These are phyloP conservation scores for Sugiyamaella boreocaroliniensis DNA, from an alignment of 805 yeast species.

Conservation along the genomic window DNA sequence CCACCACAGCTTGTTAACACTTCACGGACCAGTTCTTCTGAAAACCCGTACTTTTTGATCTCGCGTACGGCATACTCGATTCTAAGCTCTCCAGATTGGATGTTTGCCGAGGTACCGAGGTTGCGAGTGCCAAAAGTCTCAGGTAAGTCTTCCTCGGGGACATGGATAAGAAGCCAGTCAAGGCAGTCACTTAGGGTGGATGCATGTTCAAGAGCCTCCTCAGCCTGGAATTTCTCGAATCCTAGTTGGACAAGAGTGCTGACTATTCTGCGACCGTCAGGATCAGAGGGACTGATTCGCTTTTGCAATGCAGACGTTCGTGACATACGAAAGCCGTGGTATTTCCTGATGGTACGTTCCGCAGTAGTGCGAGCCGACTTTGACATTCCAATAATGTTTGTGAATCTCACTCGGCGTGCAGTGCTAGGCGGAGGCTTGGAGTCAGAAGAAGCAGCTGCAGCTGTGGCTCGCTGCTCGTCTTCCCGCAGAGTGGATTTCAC, in stretches of 20 bases:
- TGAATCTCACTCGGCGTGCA: slow-evolving; percentile 30
- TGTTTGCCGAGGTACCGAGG: slow-evolving; percentile 29
- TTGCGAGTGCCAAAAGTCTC: slow-evolving; percentile 28
- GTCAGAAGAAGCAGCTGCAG: not conserved
- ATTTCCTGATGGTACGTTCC: slow-evolving; percentile 47
- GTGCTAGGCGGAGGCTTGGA: not conserved
- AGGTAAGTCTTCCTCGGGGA: slow-evolving; percentile 94
- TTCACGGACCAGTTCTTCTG: slow-evolving; percentile 53
- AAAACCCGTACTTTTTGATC: slow-evolving; percentile 61
- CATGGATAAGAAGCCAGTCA: slow-evolving; percentile 77
- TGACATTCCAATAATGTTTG: slow-evolving; percentile 48
- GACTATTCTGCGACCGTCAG: slow-evolving; percentile 10
- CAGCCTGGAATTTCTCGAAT: slow-evolving; percentile 60
- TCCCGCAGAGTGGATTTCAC: slow-evolving; percentile 15
- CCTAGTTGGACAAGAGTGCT: slow-evolving; percentile 44
- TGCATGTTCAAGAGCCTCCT: slow-evolving; percentile 60
- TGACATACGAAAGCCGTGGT: slow-evolving; percentile 38
- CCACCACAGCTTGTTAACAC: slow-evolving; percentile 38
- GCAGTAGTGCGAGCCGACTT: slow-evolving; percentile 55
- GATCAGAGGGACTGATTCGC: not conserved
- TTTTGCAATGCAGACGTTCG: slow-evolving; percentile 6
- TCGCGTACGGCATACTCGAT: slow-evolving; percentile 54
- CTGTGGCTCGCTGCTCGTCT: slow-evolving; percentile 1
- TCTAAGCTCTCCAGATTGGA: slow-evolving; percentile 44
- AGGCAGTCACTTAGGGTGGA: slow-evolving; percentile 45